A percentile compares a stretch with the other conserved stretches of the same genome.
Evolutionary conservation across 2,329 filamentous ascomycete genomes (phyloP).

Genomic region (Aspergillus hiratsukae): DNA sequence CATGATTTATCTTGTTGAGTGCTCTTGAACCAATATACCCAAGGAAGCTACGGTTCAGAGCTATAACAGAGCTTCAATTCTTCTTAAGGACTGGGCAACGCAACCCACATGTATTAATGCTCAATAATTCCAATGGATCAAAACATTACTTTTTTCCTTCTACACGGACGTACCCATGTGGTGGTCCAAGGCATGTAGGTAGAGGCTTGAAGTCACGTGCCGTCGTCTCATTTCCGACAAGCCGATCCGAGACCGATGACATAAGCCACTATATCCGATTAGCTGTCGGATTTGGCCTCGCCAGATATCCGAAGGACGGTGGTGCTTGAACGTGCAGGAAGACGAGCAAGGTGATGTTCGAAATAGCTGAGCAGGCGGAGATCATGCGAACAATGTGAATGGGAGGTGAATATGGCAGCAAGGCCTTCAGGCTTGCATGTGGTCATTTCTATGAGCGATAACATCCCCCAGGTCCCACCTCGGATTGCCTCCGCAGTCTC

Average conservation of each 20-base stretch:
- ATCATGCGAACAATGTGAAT: neutral
- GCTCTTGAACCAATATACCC: neutral
- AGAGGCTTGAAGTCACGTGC: neutral
- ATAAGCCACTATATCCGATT: conserved; percentile 19
- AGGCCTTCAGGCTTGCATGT: neutral
- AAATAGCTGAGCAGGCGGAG: neutral
- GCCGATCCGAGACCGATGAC: conserved; percentile 20
- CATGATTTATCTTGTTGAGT: neutral
- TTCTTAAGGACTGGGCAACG: neutral
- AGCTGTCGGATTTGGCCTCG: neutral
- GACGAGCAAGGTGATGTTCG: neutral
- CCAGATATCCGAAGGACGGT: neutral
- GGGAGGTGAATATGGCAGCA: neutral
- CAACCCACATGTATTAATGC: neutral
- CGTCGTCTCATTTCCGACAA: conserved; percentile 9
- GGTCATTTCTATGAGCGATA: neutral
- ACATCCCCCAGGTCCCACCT: neutral
- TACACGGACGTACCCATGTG: too few species aligned
- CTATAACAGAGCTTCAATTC: neutral
- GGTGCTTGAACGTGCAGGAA: neutral
- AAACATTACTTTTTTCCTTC: neutral
- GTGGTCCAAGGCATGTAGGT: neutral
- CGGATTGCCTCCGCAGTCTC: conserved; percentile 8
- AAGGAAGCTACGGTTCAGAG: neutral
- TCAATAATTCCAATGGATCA: neutral